A percentile compares a stretch with the other conserved stretches of the same genome.
These are phyloP conservation scores for Saccharomyces hybrid DNA, from an alignment of 1,139 yeast genomes.

Conservation along the genomic window DNA sequence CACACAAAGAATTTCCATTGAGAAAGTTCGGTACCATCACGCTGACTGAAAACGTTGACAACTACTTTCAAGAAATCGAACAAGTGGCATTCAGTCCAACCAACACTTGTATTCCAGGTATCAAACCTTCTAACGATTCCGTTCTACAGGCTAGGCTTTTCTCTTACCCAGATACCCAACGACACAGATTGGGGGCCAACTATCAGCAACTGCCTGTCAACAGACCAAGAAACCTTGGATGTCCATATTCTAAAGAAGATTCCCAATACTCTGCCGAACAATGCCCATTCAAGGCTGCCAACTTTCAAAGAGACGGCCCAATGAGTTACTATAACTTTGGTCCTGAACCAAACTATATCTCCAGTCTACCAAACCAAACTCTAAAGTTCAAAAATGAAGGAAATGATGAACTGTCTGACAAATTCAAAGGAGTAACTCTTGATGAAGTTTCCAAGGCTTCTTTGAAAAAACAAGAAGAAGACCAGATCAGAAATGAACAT, in stretches of 20 bases:
- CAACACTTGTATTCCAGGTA: constrained; percentile 67
- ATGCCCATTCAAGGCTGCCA: constrained; percentile 32
- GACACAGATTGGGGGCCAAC: constrained; percentile 48
- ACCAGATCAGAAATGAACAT: constrained; percentile 34
- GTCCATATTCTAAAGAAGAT: constrained; percentile 26
- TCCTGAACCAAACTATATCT: constrained; percentile 35
- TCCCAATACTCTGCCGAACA: constrained; percentile 7
- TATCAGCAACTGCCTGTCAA: constrained; percentile 54
- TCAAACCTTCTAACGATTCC: constrained; percentile 81
- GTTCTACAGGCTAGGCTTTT: constrained; percentile 78
- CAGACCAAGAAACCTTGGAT: constrained; percentile 39
- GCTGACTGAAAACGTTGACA: constrained; percentile 45
- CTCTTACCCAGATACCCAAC: constrained; percentile 80
- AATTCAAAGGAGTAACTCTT: constrained; percentile 32
- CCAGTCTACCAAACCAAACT: constrained; percentile 17
- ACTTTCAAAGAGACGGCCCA: constrained; percentile 39
- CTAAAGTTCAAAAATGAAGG: constrained; percentile 11
- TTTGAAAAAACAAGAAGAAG: constrained; percentile 22
- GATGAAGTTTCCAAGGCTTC: constrained; percentile 25
- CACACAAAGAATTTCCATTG: constrained; percentile 48
- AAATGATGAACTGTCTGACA: constrained; percentile 11
- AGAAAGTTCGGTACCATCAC: constrained; percentile 48
- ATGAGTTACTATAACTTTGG: constrained; percentile 27
- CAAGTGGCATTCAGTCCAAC: constrained; percentile 65
- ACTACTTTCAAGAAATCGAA: constrained; percentile 50